phyloP scores from a whole-genome alignment of 495 filamentous ascomycete genomes.

The Tuber magnatum region DNA sequence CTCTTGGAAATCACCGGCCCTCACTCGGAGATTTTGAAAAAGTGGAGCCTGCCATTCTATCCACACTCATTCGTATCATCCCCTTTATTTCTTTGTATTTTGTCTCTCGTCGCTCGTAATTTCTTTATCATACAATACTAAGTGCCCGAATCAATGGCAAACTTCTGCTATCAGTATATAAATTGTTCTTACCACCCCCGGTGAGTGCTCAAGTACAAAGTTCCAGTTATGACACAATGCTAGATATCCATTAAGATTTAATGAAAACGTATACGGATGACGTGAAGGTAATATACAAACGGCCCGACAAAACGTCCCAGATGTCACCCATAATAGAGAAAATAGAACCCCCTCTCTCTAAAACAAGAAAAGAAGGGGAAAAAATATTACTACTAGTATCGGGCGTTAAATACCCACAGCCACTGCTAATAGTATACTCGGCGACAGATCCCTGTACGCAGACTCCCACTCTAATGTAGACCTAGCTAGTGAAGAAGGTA shows the following conservation, averaged over 20 bases:
- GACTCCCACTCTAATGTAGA: background rate
- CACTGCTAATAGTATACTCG: background rate
- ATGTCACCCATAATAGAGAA: background rate
- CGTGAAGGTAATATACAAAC: background rate
- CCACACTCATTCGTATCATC: too few relatives aligned
- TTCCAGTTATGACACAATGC: too few relatives aligned
- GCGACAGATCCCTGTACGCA: background rate
- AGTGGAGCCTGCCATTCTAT: too few relatives aligned
- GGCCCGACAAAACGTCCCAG: background rate
- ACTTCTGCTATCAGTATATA: background rate
- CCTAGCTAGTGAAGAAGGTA: background rate
- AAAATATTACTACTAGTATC: rapidly evolving
- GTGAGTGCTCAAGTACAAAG: too few relatives aligned
- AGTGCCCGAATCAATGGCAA: too few relatives aligned
- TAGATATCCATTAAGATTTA: background rate
- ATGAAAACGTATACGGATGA: background rate
- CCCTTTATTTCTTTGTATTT: too few relatives aligned
- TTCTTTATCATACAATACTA: too few relatives aligned
- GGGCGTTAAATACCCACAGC: background rate
- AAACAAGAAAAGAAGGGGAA: background rate
- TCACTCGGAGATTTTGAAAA: too few relatives aligned
- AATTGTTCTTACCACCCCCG: background rate
- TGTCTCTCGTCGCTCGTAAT: too few relatives aligned
- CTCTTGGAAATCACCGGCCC: too few relatives aligned
- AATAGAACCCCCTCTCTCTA: background rate